phyloP scores from a whole-genome alignment of 495 filamentous ascomycete genomes.

The Hyaloscypha bicolor region DNA sequence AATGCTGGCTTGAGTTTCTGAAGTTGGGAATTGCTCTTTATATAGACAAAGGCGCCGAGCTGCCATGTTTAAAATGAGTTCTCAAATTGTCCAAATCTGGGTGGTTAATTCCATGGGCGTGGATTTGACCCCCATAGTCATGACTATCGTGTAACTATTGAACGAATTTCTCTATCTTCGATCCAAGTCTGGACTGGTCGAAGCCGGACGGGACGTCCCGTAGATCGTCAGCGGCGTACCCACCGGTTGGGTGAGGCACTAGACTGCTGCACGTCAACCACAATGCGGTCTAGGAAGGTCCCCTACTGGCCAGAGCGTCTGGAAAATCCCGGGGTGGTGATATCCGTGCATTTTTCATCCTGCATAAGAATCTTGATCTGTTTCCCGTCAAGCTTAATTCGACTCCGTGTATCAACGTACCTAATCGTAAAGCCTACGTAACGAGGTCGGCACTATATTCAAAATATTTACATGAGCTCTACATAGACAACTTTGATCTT shows the following conservation, averaged over 20 bases:
- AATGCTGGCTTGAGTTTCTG: neutral
- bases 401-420: too few relatives aligned
- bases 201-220: neutral
- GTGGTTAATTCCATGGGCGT: neutral
- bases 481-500: too few relatives aligned
- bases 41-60: neutral
- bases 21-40: constrained; percentile 1
- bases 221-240: neutral
- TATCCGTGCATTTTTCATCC: too few relatives aligned
- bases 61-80: neutral
- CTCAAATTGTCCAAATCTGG: neutral
- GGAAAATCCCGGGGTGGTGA: too few relatives aligned
- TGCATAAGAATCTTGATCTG: too few relatives aligned
- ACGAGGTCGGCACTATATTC: too few relatives aligned
- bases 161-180: neutral
- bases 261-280: neutral
- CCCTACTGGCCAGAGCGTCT: neutral
- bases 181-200: neutral
- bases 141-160: neutral
- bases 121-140: neutral
- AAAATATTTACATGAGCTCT: too few relatives aligned
- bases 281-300: neutral
- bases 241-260: neutral
- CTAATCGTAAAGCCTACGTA: too few relatives aligned
- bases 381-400: too few relatives aligned